Conservation (phyloP, 352 stramenopile genomes). For the Phytophthora rubi region DNA sequence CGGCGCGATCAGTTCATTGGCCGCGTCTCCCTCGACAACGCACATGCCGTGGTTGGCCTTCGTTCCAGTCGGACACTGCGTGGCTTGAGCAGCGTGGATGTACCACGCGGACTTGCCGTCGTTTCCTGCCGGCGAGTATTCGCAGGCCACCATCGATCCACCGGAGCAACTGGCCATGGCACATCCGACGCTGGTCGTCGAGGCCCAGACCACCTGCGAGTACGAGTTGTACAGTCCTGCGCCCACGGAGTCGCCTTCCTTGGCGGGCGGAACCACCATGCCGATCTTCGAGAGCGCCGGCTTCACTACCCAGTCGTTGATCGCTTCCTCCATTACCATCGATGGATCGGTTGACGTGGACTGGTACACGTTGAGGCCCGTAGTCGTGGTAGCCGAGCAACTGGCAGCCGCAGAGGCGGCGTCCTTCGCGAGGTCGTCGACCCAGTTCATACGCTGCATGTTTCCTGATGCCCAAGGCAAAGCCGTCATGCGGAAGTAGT, state of each 20-base stretch:
- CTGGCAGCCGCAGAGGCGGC: slow-evolving; percentile 44
- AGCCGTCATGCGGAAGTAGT: slow-evolving; percentile 72
- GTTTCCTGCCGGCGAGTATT: slow-evolving; percentile 70
- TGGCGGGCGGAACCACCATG: slow-evolving; percentile 24
- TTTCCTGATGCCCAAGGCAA: slow-evolving; percentile 66
- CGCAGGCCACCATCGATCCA: slow-evolving; percentile 59
- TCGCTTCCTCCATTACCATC: slow-evolving; percentile 58
- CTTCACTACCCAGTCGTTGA: slow-evolving; percentile 59
- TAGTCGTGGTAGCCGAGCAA: slow-evolving; percentile 43
- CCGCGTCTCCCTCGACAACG: slow-evolving; percentile 53
- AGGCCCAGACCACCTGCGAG: slow-evolving; percentile 74
- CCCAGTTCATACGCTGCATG: slow-evolving; percentile 76
- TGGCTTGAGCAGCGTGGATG: slow-evolving; percentile 51
- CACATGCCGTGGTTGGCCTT: slow-evolving; percentile 52
- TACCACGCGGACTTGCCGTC: slow-evolving; percentile 64
- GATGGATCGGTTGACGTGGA: slow-evolving; percentile 37
- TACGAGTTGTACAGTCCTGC: slow-evolving; percentile 76
- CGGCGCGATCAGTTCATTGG: slow-evolving; percentile 61
- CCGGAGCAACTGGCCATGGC: slow-evolving; percentile 54
- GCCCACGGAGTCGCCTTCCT: slow-evolving; percentile 54
- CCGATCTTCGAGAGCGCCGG: slow-evolving; percentile 44
- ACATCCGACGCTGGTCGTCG: slow-evolving; percentile 71
- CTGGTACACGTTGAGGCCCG: slow-evolving; percentile 59
- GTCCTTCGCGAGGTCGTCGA: slow-evolving; percentile 53
- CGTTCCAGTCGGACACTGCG: slow-evolving; percentile 55